Base-by-base conservation (phyloP, 108 stramenopile species). In the Cyclotella baltica region DNA sequence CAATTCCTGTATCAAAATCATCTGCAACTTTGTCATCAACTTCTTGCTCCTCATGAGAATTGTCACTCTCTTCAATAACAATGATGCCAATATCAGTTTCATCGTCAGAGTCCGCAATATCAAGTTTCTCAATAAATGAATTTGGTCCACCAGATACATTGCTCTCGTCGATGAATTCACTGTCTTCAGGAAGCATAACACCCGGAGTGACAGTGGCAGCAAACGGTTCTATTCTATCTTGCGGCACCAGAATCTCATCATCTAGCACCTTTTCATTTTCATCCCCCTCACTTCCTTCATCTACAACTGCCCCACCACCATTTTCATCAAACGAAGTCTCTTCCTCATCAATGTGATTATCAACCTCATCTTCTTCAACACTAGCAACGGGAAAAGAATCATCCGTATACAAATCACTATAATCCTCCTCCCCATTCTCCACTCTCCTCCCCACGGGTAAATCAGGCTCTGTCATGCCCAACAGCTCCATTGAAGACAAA, bases 361-460 rank as follows among this genome's bases (percentile, higher is more conserved):
- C 58, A 46, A 18, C 61, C 1, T 55, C 30, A 1, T 73, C 72
- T 25, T 65, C 63, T 22, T 74, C 63, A 33, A 20, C 52, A 40
- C 30, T 10, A 1, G 38, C 53, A 35, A 58, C 5, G 9, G 61
- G 61, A 23, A 70, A 64, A 18, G 38, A 23, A 0, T 23, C 68
- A 35, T 70, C 61, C 3, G 62, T 70, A 37, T 69, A 70, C 46
- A 78, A 78, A 53, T 70, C 61, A 31, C 69, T 61, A 30, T 70
- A 62, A 70, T 78, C 68, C 18, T n/a, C 69, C 16, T 75, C 52
- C 0, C 65, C 43, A 31, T 62, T 8, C 27, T 29, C 69, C 27
- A 63, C 31, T 30, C 34, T 31, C 2, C 11, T 56, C 56, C 37
- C 50, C 13, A 27, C 63, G 4, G 73, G 73, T 29, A 66, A 1